phyloP scores from a whole-genome alignment of 352 stramenopile genomes.

The Pythium brassicae region DNA sequence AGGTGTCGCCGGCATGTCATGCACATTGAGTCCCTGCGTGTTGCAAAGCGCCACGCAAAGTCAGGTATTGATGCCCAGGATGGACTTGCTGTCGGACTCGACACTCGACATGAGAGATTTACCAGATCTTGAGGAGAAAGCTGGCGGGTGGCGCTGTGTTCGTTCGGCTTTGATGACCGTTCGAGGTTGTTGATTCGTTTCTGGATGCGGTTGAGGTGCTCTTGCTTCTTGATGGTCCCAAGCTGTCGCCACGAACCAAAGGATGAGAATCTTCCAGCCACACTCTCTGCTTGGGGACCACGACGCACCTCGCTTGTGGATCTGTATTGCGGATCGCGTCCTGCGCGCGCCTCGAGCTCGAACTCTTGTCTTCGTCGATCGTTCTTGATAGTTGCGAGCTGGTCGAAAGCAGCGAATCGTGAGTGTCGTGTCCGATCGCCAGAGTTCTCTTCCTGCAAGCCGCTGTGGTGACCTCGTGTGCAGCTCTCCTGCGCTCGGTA shows the following conservation, averaged over 20 bases:
- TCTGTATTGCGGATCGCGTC: not conserved
- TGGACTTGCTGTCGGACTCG: not conserved
- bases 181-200: slow-evolving; percentile 4
- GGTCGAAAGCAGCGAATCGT: not conserved
- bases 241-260: not conserved
- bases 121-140: slow-evolving; percentile 12
- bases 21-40: slow-evolving; percentile 5
- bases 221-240: slow-evolving; percentile 5
- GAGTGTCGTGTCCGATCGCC: not conserved
- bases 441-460: not conserved
- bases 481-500: slow-evolving; percentile 16
- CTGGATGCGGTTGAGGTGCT: slow-evolving; percentile 12
- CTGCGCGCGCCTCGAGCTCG: not conserved
- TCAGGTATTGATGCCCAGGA: not conserved
- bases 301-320: not conserved
- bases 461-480: slow-evolving; percentile 18
- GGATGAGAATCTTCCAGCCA: not conserved
- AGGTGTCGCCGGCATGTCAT: not conserved
- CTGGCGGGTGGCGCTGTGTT: slow-evolving; percentile 1
- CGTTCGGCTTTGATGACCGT: not conserved
- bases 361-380: slow-evolving; percentile 3
- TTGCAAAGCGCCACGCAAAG: not conserved
- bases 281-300: not conserved
- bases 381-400: slow-evolving; percentile 9
- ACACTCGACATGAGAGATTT: not conserved